Percentiles rank a stretch among this genome's conserved stretches.
Conservation (phyloP, 257 asterid genomes). For the Euphrasia confusa region DNA sequence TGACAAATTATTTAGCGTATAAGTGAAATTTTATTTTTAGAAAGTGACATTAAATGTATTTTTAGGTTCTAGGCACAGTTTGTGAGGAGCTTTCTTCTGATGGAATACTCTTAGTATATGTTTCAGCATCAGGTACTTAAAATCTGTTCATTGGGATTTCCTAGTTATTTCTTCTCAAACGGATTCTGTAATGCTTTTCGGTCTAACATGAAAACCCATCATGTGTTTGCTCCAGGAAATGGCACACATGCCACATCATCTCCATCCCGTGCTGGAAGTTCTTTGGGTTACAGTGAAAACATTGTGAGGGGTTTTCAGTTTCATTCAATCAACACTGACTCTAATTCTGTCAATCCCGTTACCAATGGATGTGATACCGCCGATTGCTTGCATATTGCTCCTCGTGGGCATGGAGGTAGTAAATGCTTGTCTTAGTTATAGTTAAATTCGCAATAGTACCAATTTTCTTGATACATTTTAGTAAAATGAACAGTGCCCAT, state of each 20-base stretch:
- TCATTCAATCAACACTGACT: slow-evolving; percentile 47
- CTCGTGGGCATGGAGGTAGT: slow-evolving; percentile 75
- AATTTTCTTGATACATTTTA: too few species aligned
- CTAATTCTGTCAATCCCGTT: slow-evolving; percentile 34
- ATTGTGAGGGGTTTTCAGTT: slow-evolving; percentile 47
- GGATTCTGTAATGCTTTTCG: slow-evolving; percentile 11
- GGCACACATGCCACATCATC: slow-evolving; percentile 42
- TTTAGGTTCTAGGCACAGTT: slow-evolving; percentile 80
- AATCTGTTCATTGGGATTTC: slow-evolving; percentile 15
- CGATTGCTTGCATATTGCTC: slow-evolving; percentile 69
- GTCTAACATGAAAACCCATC: slow-evolving; percentile 23
- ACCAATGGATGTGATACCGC: slow-evolving; percentile 32
- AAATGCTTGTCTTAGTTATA: slow-evolving; percentile 6
- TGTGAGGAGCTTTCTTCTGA: slow-evolving; percentile 95
- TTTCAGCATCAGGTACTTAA: slow-evolving; percentile 72
- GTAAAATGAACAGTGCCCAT: too few species aligned
- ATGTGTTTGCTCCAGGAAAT: slow-evolving; percentile 49
- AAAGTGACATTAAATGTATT: slow-evolving; percentile 28
- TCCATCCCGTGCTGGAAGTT: slow-evolving; percentile 49
- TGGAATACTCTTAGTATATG: slow-evolving; percentile 73
- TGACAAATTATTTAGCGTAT: not conserved
- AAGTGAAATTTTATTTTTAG: slow-evolving; percentile 18
- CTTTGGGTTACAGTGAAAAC: slow-evolving; percentile 45
- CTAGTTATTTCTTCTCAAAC: slow-evolving; percentile 17
- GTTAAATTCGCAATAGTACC: not conserved